These are phyloP conservation scores for Medicago lupulina DNA, from an alignment of 306 rosid species.

Conservation along the genomic window DNA sequence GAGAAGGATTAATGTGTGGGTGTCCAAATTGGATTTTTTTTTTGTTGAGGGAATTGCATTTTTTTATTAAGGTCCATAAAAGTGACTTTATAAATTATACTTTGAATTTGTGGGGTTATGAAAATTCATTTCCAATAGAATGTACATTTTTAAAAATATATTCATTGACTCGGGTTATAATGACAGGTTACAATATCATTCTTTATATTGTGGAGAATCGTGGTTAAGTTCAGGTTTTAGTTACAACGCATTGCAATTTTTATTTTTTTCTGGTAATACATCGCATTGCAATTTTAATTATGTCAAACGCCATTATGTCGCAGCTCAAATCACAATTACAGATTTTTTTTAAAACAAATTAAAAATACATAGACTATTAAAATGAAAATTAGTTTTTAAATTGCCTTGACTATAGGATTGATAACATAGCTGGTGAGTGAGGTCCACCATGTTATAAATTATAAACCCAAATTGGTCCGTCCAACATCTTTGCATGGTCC, in stretches of 20 bases:
- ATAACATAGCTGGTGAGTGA: conserved; percentile 9
- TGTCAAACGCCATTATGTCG: no score
- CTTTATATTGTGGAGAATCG: no score
- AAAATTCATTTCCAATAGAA: neutral
- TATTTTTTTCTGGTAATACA: no score
- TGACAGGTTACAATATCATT: neutral
- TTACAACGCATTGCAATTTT: neutral
- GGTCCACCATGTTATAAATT: conserved; percentile 25
- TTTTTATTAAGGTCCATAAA: neutral
- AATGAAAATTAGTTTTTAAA: conserved; percentile 11
- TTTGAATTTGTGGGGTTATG: conserved; percentile 1
- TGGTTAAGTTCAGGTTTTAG: no score
- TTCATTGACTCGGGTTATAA: neutral
- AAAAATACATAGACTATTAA: neutral
- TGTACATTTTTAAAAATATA: neutral
- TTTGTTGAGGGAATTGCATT: neutral
- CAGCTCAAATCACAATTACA: no score
- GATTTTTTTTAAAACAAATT: no score
- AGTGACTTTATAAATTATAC: neutral
- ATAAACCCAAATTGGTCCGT: conserved; percentile 21
- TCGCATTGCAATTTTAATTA: neutral
- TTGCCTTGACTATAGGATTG: neutral
- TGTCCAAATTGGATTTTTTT: neutral
- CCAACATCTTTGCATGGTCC: neutral
- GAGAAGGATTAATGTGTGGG: neutral